These are phyloP conservation scores for Gillenia trifoliata DNA, from an alignment of 306 rosid species.

Conservation along the genomic window DNA sequence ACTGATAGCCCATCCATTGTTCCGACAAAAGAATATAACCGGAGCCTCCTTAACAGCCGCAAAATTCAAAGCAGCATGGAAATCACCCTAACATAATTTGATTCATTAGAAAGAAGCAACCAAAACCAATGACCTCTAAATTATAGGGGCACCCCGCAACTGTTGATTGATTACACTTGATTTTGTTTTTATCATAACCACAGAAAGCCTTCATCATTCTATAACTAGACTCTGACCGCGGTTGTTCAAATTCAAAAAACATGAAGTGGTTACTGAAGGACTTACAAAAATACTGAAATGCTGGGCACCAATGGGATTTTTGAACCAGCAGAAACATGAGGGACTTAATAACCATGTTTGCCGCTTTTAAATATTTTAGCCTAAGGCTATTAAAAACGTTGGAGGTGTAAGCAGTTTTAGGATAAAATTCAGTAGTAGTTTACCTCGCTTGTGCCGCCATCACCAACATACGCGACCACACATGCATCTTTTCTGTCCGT, in stretches of 20 bases:
- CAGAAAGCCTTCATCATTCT: conserved; percentile 1
- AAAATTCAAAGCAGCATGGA: conserved; percentile 89
- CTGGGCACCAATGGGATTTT: not conserved
- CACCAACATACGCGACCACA: conserved; percentile 77
- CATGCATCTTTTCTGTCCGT: conserved; percentile 84
- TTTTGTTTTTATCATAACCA: not conserved
- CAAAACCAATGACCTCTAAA: not conserved
- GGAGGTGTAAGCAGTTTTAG: not conserved
- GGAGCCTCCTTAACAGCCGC: conserved; percentile 93
- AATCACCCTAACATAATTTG: conserved; percentile 69
- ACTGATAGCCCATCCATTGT: conserved; percentile 99
- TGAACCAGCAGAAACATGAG: not conserved
- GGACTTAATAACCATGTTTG: too few relatives aligned
- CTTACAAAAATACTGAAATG: not conserved
- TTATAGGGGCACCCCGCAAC: not conserved
- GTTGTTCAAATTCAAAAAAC: not conserved
- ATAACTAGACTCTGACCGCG: not conserved
- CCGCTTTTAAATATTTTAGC: not conserved
- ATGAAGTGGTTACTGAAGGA: not conserved
- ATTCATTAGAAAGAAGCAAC: conserved; percentile 11
- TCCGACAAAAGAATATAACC: conserved; percentile 84
- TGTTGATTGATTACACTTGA: not conserved
- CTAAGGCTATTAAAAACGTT: not conserved
- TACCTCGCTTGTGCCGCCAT: conserved; percentile 99
- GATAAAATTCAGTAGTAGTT: not conserved